phyloP scores from a whole-genome alignment of 257 asterid genomes.

The Fraxinus americana region DNA sequence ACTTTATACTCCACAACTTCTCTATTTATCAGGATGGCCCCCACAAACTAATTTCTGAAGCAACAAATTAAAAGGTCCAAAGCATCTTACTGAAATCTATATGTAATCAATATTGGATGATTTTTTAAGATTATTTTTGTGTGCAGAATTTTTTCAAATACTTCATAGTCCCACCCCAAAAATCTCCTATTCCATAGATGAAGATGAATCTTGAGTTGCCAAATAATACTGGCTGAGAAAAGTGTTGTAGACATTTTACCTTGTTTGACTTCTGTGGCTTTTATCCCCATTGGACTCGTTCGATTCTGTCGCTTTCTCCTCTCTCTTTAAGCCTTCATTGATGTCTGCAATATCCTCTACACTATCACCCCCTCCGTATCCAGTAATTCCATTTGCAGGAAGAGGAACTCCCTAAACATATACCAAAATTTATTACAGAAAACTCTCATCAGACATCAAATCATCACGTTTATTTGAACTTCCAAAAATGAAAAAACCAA shows the following conservation, averaged over 20 bases:
- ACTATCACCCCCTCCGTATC: slow-evolving; percentile 40
- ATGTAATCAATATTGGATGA: neutral
- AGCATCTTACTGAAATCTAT: slow-evolving; percentile 12
- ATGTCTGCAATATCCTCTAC: slow-evolving; percentile 37
- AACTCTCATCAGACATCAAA: slow-evolving; percentile 5
- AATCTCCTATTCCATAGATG: neutral
- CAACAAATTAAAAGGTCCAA: neutral
- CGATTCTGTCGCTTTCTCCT: slow-evolving; percentile 30
- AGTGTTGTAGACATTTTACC: slow-evolving; percentile 34
- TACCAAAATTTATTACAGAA: slow-evolving; percentile 15
- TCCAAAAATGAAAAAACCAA: slow-evolving; percentile 18
- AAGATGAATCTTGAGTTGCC: slow-evolving; percentile 17
- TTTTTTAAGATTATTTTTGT: neutral
- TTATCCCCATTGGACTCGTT: slow-evolving; percentile 32
- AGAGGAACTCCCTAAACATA: slow-evolving; percentile 54
- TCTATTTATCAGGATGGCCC: neutral
- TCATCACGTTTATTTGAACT: neutral
- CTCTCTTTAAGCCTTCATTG: slow-evolving; percentile 36
- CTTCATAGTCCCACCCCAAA: neutral
- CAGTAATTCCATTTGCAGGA: slow-evolving; percentile 57
- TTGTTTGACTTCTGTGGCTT: slow-evolving; percentile 33
- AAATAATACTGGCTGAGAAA: slow-evolving; percentile 18
- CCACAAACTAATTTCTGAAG: slow-evolving; percentile 10
- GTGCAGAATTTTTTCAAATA: neutral
- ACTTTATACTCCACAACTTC: neutral